phyloP scores from a whole-genome alignment of 306 rosid genomes.

The Gillenia trifoliata region DNA sequence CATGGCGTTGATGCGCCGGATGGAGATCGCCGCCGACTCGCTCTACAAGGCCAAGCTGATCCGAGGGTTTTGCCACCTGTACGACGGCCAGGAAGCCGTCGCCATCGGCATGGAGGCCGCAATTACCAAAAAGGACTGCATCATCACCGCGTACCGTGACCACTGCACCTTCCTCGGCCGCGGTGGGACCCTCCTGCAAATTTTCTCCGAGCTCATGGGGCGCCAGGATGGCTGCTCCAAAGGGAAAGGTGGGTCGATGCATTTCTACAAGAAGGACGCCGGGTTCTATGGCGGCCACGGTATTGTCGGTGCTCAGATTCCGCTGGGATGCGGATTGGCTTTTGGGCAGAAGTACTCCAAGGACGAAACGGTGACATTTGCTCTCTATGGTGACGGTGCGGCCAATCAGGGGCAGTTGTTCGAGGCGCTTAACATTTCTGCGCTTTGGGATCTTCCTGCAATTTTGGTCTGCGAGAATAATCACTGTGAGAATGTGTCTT shows the following conservation, averaged over 20 bases:
- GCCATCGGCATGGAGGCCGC: conserved; percentile 88
- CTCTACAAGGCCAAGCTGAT: conserved; percentile 90
- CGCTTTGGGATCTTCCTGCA: conserved; percentile 93
- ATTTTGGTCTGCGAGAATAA: conserved; percentile 97
- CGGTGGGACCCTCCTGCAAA: conserved; percentile 61
- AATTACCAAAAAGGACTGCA: conserved; percentile 55
- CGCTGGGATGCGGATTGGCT: conserved; percentile 82
- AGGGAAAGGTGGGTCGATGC: conserved; percentile 97
- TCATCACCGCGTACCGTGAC: conserved; percentile 83
- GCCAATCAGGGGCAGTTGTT: conserved; percentile 95
- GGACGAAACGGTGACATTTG: conserved; percentile 71
- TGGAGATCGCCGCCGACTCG: conserved; percentile 96
- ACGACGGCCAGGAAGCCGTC: conserved; percentile 94
- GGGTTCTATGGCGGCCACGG: conserved; percentile 92
- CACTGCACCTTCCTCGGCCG: conserved; percentile 78
- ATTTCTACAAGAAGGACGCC: conserved; percentile 67
- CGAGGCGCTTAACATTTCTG: conserved; percentile 86
- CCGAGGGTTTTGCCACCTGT: conserved; percentile 91
- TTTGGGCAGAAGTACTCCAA: conserved; percentile 79
- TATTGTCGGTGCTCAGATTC: conserved; percentile 93
- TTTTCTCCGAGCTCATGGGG: conserved; percentile 79
- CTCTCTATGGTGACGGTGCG: conserved; percentile 87
- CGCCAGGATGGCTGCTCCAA: conserved; percentile 65
- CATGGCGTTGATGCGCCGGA: conserved; percentile 83
- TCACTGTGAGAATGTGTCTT: conserved; percentile 57